Percentiles rank a stretch among this genome's conserved stretches.
Conservation (phyloP, 257 asterid species). For the Solanum corneliomulleri region DNA sequence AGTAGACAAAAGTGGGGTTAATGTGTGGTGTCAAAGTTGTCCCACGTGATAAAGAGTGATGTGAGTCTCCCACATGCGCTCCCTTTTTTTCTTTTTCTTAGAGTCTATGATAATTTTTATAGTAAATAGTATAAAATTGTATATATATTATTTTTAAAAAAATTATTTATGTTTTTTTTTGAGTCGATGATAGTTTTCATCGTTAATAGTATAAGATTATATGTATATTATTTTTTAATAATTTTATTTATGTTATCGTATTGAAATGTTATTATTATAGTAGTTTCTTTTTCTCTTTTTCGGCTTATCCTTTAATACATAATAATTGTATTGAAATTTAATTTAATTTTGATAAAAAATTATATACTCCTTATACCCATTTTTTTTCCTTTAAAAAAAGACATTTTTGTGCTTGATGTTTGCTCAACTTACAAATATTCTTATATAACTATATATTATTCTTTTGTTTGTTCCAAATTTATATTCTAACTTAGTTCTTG, state of each 20-base stretch:
- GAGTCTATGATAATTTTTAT: too few species aligned
- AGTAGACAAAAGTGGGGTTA: constrained; percentile 9
- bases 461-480: background rate
- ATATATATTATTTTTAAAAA: too few species aligned
- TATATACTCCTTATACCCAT: background rate
- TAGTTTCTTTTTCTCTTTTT: background rate
- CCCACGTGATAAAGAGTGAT: constrained; percentile 33
- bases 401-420: background rate
- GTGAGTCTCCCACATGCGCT: constrained; percentile 29
- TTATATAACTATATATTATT: background rate
- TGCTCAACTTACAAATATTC: background rate
- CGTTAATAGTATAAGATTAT: too few species aligned
- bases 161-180: background rate
- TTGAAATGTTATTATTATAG: background rate
- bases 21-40: constrained; percentile 28
- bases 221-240: too few species aligned
- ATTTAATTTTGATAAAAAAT: background rate
- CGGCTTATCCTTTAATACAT: background rate
- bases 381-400: background rate
- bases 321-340: background rate
- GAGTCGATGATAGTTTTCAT: too few species aligned
- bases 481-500: background rate
- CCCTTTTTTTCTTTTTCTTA: background rate
- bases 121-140: too few species aligned
- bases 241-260: background rate